Evolutionary conservation across 2,329 filamentous ascomycete genomes (phyloP).

Genomic region (Aspergillus hortae): DNA sequence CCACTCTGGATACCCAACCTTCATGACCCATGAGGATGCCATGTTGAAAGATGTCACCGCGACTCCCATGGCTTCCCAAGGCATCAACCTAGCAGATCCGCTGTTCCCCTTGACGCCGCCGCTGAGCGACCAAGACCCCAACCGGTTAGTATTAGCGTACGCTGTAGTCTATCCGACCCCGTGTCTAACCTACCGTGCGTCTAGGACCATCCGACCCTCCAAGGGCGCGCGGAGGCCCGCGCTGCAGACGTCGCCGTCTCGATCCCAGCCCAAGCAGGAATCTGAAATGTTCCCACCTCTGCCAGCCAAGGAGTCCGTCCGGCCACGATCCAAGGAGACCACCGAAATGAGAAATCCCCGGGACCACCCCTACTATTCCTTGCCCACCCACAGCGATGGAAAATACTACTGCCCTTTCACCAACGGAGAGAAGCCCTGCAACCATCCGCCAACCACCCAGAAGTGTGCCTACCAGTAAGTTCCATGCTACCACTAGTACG

Average conservation of each 20-base stretch:
- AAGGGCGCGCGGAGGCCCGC: conserved; percentile 37
- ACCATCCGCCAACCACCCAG: conserved; percentile 88
- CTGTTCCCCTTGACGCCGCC: conserved; percentile 38
- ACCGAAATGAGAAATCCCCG: conserved; percentile 37
- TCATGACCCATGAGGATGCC: conserved; percentile 35
- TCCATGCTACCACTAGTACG: background rate
- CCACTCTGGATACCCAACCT: conserved; percentile 36
- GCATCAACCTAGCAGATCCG: conserved; percentile 37
- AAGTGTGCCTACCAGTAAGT: conserved; percentile 99
- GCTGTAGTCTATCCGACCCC: background rate
- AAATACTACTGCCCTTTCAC: conserved; percentile 92
- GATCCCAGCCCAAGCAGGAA: conserved; percentile 33
- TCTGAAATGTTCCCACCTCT: conserved; percentile 35
- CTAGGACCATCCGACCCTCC: conserved; percentile 38
- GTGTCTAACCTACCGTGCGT: background rate
- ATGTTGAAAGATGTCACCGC: conserved; percentile 34
- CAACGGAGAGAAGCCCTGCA: conserved; percentile 65
- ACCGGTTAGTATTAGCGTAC: conserved; percentile 32
- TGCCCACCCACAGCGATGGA: conserved; percentile 59
- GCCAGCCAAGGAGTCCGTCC: conserved; percentile 31
- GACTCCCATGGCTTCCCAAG: conserved; percentile 32
- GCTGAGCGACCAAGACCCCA: conserved; percentile 38
- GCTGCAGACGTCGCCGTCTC: conserved; percentile 30
- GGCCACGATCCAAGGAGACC: conserved; percentile 36
- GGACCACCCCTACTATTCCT: conserved; percentile 41